Base-by-base conservation (phyloP, 306 rosid genomes). In the Abrus precatorius region DNA sequence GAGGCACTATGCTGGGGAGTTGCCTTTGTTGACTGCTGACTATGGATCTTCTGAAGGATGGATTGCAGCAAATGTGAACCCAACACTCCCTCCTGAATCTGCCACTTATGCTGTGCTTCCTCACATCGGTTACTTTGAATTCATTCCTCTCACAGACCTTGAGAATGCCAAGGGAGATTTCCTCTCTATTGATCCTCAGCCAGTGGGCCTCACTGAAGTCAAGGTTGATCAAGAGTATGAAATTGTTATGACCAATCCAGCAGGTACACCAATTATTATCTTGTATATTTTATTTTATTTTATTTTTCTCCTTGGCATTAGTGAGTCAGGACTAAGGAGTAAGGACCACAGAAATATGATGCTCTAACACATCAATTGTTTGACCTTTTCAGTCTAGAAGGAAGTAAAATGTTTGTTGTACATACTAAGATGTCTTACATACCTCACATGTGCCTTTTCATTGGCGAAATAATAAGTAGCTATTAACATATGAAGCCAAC, bases 31-130 rank as follows among this genome's bases (percentile, higher is more conserved):
- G 80, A 93, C 90, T 54, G 93, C 98, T 30, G 98, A 96, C 56
- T 96, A 96, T 84, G 99, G 99, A 3, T 76, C 99, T 61, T 92
- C 98, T 47, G 99, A 96, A 81, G 99, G 99, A 5, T 96, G 99
- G 99, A 82, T 96, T 54, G 99, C 88, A 9, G 91, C 92, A 29
- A 96, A 92, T 72, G 89, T 93, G 28, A 93, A 93, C 62, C 99
- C 98, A 40, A 77, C 60, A 75, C 20, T 85, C 68, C 89, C 97
- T 4, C 93, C 91, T 4, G 98, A 96, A 72, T 54, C 74, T 61
- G 89, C 97, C 13, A 87, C 98, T 72, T 96, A 80, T 79, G 89
- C 83, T 27, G 98, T 93, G 12, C 94, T 92, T 69, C 99, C 99
- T 7, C 88, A 96, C 28, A 87, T 96, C 38, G 97, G 97, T 33